These are phyloP conservation scores for Mortierella sp. DNA, from an alignment of 371 early-diverging fungal species.

Conservation along the genomic window DNA sequence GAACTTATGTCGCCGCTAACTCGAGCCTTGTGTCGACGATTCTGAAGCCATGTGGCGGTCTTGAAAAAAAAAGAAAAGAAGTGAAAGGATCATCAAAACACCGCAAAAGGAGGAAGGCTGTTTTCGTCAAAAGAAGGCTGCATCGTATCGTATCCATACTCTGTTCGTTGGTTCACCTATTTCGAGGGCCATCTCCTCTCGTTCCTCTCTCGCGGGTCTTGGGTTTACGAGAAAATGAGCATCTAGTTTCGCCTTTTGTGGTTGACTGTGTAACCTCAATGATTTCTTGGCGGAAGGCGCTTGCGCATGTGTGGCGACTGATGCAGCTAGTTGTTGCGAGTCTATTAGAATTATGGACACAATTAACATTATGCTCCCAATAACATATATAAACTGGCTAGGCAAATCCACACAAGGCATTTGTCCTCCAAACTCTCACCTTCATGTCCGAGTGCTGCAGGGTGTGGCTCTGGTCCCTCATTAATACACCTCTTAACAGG, in stretches of 20 bases:
- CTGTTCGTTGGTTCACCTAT: not conserved
- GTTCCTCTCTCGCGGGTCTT: not conserved
- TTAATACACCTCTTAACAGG: not conserved
- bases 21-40: constrained; percentile 6
- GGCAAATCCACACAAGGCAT: not conserved
- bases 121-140: not conserved
- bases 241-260: not conserved
- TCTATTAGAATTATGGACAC: not conserved
- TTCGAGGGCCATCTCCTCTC: not conserved
- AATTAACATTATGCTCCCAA: not conserved
- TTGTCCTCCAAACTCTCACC: not conserved
- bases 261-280: not conserved
- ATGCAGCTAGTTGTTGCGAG: not conserved
- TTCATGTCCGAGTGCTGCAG: not conserved
- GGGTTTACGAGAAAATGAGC: constrained; percentile 2
- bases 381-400: not conserved
- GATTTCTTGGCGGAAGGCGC: not conserved
- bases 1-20: not conserved
- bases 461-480: not conserved
- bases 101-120: not conserved
- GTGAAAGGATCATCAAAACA: not conserved
- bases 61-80: not conserved
- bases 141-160: not conserved
- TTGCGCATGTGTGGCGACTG: not conserved
- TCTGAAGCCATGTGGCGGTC: constrained; percentile 5